These are phyloP conservation scores for Kondoa malvinella DNA, from an alignment of 768 basidiomycete genomes.

Conservation along the genomic window DNA sequence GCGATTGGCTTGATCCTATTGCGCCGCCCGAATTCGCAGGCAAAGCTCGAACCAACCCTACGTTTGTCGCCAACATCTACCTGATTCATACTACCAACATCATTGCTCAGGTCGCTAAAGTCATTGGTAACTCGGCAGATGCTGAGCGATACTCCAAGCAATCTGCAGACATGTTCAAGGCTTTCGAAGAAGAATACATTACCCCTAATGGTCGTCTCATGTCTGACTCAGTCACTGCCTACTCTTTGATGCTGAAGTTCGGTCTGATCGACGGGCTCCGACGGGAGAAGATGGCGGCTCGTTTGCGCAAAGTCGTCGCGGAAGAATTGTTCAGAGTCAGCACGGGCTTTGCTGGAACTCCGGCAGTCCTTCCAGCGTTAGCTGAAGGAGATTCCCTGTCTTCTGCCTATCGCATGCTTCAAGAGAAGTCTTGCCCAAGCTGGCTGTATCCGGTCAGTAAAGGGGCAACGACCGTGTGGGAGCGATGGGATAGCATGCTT, in stretches of 20 bases:
- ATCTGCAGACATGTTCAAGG: slow-evolving; percentile 13
- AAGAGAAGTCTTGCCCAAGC: slow-evolving; percentile 24
- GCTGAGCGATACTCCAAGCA: slow-evolving; percentile 21
- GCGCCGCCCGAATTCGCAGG: slow-evolving; percentile 25
- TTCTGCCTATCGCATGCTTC: slow-evolving; percentile 29
- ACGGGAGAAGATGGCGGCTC: neutral
- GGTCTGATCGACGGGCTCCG: slow-evolving; percentile 23
- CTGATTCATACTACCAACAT: slow-evolving; percentile 25
- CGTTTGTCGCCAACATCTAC: slow-evolving; percentile 29
- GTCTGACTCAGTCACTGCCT: slow-evolving; percentile 28
- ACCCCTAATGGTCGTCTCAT: slow-evolving; percentile 24
- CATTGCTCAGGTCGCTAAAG: slow-evolving; percentile 19
- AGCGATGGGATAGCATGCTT: too few species aligned
- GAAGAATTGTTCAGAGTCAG: slow-evolving; percentile 23
- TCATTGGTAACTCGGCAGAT: slow-evolving; percentile 22
- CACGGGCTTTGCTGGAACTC: slow-evolving; percentile 31
- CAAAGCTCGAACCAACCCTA: slow-evolving; percentile 24
- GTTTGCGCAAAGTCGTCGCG: slow-evolving; percentile 18
- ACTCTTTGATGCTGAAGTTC: slow-evolving; percentile 27
- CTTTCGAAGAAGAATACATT: slow-evolving; percentile 27
- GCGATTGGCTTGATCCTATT: slow-evolving; percentile 29
- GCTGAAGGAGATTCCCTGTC: slow-evolving; percentile 21
- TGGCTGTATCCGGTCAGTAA: slow-evolving; percentile 28
- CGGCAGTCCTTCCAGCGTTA: slow-evolving; percentile 26
- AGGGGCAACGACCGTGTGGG: too few species aligned